Evolutionary conservation across 345 rosid species (phyloP).

Genomic region (Eucalyptus coolabah): DNA sequence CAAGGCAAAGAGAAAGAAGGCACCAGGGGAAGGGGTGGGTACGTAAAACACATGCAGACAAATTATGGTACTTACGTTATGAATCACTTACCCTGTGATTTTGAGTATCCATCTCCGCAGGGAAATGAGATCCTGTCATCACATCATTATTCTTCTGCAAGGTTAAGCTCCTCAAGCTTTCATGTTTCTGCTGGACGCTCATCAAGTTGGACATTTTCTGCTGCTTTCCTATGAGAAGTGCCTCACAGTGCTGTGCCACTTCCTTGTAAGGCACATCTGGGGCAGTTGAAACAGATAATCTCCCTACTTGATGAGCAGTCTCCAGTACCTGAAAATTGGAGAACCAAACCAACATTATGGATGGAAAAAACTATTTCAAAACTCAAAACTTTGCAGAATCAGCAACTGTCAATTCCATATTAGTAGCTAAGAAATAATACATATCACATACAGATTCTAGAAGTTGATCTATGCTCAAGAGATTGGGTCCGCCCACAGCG

Average conservation of each 20-base stretch:
- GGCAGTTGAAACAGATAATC: slow-evolving; percentile 60
- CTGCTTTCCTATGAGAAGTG: slow-evolving; percentile 70
- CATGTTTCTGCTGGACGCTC: slow-evolving; percentile 41
- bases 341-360: neutral
- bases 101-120: neutral
- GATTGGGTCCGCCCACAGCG: slow-evolving; percentile 16
- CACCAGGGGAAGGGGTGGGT: neutral
- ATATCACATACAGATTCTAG: slow-evolving; percentile 49
- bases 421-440: neutral
- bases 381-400: neutral
- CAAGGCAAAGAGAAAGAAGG: neutral
- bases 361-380: neutral
- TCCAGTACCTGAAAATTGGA: slow-evolving; percentile 46
- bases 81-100: slow-evolving; percentile 1
- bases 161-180: slow-evolving; percentile 22
- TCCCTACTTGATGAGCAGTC: slow-evolving; percentile 67
- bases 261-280: slow-evolving; percentile 75
- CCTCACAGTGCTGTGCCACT: slow-evolving; percentile 78
- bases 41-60: neutral
- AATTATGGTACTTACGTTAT: neutral
- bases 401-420: neutral
- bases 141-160: slow-evolving; percentile 10
- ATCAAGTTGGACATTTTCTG: slow-evolving; percentile 73
- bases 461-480: slow-evolving; percentile 63
- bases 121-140: neutral